Evolutionary conservation across 176 grass and related monocot genomes (phyloP), one percentile per base, ranked within the genome.

Genomic region (Triticum urartu): DNA sequence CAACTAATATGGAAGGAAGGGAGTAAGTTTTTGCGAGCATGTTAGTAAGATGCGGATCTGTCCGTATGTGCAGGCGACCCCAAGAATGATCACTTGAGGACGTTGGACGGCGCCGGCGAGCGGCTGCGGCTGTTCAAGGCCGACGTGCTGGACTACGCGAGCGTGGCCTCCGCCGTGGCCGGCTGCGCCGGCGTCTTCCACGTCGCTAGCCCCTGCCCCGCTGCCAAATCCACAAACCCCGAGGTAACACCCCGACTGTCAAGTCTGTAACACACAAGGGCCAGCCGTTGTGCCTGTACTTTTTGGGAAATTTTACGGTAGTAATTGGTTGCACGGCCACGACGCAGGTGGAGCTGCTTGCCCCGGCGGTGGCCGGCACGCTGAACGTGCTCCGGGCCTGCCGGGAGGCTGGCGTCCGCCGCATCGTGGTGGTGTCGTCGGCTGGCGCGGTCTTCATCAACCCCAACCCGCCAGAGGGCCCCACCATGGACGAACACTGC

Each of bases 101-200:
- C 48, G 74, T 42, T 98, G 66, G 77, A 85, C 56, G 77, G 86
- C 9, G 91, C 91, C 70, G 36, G 66, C 5, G 81, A 89, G 87
- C 87, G 88, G 18, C 85, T 97, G 78, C 85, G 78, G 18, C 79
- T 97, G 50, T 90, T 91, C 64, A 91, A 86, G 86, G 95, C 87
- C 0, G 90, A 97, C 71, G 17, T 93, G 75, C 85, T 94, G 22
- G 95, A 94, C 79, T 71, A 59, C 38, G 33, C 22, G 11, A 86
- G 72, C 30, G 75, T 93, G 10, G 90, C 76, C 42, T 70, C 73
- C 3, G 87, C 92, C 30, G 72, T 98, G 63, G 67, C 83, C 56
- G 91, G 92, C 81, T 95, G 92, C 9, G 89, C 85, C 60, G 95
- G 87, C 56, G 89, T 97, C 39, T 95, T 97, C 76, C 92, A 97